phyloP scores from a whole-genome alignment of 805 yeast species.

The Cyberlindnera misumaiensis region DNA sequence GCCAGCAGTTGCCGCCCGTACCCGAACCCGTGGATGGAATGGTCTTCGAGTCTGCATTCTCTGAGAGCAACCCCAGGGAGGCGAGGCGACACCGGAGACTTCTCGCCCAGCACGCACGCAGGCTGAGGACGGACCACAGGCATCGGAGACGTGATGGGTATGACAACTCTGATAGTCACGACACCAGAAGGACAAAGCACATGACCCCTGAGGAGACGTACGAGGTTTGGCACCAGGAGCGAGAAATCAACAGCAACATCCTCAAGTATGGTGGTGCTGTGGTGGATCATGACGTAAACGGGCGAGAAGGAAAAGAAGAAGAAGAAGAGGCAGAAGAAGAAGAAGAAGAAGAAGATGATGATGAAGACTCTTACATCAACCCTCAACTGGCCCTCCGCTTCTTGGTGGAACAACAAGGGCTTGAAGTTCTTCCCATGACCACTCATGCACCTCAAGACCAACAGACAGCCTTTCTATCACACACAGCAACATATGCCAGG shows the following conservation, averaged over 20 bases:
- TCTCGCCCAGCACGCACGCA: too few relatives aligned
- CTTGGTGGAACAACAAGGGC: conserved; percentile 4
- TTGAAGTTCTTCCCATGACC: conserved; percentile 12
- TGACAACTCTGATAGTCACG: neutral
- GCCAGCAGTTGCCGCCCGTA: too few relatives aligned
- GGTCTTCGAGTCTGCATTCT: too few relatives aligned
- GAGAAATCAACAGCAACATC: conserved; percentile 8
- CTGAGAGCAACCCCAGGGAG: too few relatives aligned
- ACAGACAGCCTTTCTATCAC: neutral
- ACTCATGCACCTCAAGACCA: neutral
- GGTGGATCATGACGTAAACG: neutral
- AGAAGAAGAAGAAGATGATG: conserved; percentile 14
- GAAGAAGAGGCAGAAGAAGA: neutral
- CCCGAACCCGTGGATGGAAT: too few relatives aligned
- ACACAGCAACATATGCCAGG: conserved; percentile 2
- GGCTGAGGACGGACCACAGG: too few relatives aligned
- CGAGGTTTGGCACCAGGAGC: conserved; percentile 19
- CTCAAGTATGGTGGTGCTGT: neutral
- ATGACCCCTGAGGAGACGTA: conserved; percentile 16
- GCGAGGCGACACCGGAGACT: too few relatives aligned
- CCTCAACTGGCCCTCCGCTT: neutral
- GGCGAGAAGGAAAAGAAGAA: too few relatives aligned
- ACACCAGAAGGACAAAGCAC: neutral
- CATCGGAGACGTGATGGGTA: neutral
- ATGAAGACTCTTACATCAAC: conserved; percentile 1